These are phyloP conservation scores for Erysiphe pulchra DNA, from an alignment of 2,329 filamentous ascomycete genomes.

Conservation along the genomic window DNA sequence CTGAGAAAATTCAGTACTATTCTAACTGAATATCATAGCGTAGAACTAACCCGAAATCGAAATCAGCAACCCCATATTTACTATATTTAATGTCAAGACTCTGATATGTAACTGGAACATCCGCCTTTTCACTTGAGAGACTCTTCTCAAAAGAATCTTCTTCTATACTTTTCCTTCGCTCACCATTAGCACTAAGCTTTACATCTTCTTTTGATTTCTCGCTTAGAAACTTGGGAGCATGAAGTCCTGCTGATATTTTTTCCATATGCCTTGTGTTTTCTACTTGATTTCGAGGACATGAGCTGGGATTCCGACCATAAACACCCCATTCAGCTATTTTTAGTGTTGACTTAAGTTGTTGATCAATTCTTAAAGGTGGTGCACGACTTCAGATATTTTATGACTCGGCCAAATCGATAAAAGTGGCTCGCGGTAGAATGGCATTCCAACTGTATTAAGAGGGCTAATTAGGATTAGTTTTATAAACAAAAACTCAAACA, in stretches of 20 bases:
- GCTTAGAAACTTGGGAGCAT: slow-evolving; percentile 76
- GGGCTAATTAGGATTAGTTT: slow-evolving; percentile 24
- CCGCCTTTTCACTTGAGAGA: slow-evolving; percentile 48
- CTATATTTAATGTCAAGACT: slow-evolving; percentile 98
- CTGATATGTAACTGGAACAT: slow-evolving; percentile 71
- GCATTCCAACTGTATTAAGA: slow-evolving; percentile 67
- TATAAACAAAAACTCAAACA: neutral
- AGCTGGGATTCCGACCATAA: slow-evolving; percentile 53
- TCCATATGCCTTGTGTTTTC: slow-evolving; percentile 46
- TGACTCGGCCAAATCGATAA: slow-evolving; percentile 78
- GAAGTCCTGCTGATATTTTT: slow-evolving; percentile 32
- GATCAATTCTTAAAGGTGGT: slow-evolving; percentile 51
- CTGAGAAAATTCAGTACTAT: slow-evolving; percentile 18
- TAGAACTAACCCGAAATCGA: slow-evolving; percentile 59
- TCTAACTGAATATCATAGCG: neutral
- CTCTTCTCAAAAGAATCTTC: slow-evolving; percentile 38
- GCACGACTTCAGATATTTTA: slow-evolving; percentile 60
- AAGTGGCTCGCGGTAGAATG: slow-evolving; percentile 71
- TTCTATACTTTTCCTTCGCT: slow-evolving; percentile 24
- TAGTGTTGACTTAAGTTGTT: slow-evolving; percentile 30
- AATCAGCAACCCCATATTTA: slow-evolving; percentile 97
- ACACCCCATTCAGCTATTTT: slow-evolving; percentile 50
- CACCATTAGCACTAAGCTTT: slow-evolving; percentile 18
- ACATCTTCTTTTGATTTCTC: slow-evolving; percentile 56
- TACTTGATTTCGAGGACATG: slow-evolving; percentile 53